Conservation (phyloP, 805 yeast species). For the Ogataea trehaloabstinens region DNA sequence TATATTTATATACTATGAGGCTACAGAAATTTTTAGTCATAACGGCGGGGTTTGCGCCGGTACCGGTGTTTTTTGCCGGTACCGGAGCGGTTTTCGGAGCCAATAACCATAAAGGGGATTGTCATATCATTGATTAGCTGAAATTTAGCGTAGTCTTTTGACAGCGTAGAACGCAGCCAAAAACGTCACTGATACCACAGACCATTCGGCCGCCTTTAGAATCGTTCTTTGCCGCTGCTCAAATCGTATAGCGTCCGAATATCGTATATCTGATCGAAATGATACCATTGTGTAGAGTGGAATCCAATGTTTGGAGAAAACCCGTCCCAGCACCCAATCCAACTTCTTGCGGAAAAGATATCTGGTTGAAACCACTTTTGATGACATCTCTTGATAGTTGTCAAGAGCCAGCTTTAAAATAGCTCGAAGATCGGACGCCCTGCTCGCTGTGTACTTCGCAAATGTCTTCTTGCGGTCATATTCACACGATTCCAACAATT, state of each 20-base stretch:
- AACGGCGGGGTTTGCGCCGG: neutral
- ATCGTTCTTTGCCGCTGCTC: slow-evolving; percentile 55
- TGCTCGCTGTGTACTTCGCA: slow-evolving; percentile 45
- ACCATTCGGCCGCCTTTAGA: slow-evolving; percentile 33
- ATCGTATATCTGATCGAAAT: slow-evolving; percentile 78
- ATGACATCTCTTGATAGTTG: slow-evolving; percentile 86
- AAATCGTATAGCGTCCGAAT: slow-evolving; percentile 60
- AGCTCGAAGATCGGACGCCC: slow-evolving; percentile 70
- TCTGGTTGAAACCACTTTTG: slow-evolving; percentile 60
- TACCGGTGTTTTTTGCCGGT: slow-evolving; percentile 10
- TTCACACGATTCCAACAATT: slow-evolving; percentile 38
- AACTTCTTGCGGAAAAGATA: slow-evolving; percentile 65
- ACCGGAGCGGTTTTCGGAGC: too few relatives aligned
- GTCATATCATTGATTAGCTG: too few relatives aligned
- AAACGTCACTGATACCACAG: slow-evolving; percentile 13
- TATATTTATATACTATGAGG: too few relatives aligned
- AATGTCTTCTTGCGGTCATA: slow-evolving; percentile 50
- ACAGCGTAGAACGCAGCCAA: slow-evolving; percentile 8
- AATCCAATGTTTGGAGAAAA: slow-evolving; percentile 65
- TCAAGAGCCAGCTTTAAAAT: slow-evolving; percentile 76
- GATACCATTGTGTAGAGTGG: slow-evolving; percentile 93
- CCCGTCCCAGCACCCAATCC: slow-evolving; percentile 61
- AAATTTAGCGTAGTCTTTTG: slow-evolving; percentile 3
- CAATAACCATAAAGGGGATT: too few relatives aligned
- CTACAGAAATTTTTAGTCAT: too few relatives aligned